Evolutionary conservation across 2,329 filamentous ascomycete species (phyloP), one percentile per base, ranked within the genome.

Genomic region (Diaporthe sp.): DNA sequence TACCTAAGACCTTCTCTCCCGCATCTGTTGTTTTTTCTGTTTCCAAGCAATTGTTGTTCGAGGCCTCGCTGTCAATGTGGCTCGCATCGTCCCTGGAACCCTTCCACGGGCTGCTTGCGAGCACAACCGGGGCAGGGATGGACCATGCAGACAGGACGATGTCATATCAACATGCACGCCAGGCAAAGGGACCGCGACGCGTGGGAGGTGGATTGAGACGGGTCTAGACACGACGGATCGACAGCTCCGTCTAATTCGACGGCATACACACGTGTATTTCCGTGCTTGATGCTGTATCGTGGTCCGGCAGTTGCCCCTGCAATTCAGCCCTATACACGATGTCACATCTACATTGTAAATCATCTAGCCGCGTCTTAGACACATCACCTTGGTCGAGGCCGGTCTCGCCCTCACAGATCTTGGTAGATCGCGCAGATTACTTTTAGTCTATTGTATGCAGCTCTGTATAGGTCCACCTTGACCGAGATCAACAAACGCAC

Each of bases 291-390:
- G 15, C 7, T 47, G 15, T 58, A 34, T 12, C 15, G 8, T 13
- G 22, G 34, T 25, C 22, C 31, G 31, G 65, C 22, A 39, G 13
- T 53, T 20, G 7, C 7, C 65, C 65, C n/a, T 68, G 65, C 49
- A 5, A 61, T 37, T 68, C 65, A 68, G 65, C 65, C 65, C 65
- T 53, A 39, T 8, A 39, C 65, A 17, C 47, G 47, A 68, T 68
- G 63, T 68, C 42, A 68, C 63, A 51, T 37, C 22, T 53, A 39
- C 63, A 68, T 53, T 49, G 63, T 10, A 20, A 10, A 28, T 39
- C 47, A 53, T 22, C 31, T 37, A 68, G 47, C 3, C 31, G 31
- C 2, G 22, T 37, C 22, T 51, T 39, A 15, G 47, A 2, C 44
- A 49, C 8, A 68, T 53, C 31, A 51, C 2, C 31, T 47, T 17